These are phyloP conservation scores for Acer campestre DNA, from an alignment of 345 rosid species.

Conservation along the genomic window DNA sequence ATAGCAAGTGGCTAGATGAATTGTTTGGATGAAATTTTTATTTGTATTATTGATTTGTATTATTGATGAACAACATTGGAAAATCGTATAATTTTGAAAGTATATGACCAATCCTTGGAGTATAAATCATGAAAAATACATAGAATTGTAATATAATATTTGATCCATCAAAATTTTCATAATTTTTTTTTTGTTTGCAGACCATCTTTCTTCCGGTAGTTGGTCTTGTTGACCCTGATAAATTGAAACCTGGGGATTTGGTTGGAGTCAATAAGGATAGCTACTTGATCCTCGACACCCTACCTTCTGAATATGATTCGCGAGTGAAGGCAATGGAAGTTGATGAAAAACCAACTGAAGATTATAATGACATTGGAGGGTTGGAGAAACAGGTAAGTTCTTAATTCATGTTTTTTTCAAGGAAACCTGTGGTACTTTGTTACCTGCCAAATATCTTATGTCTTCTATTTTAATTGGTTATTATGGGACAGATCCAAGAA, in stretches of 20 bases:
- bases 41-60: too few species aligned
- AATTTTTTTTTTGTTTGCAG: constrained; percentile 41
- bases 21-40: background rate
- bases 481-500: constrained; percentile 82
- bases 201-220: constrained; percentile 97
- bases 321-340: constrained; percentile 99
- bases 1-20: background rate
- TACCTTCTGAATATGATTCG: constrained; percentile 97
- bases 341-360: constrained; percentile 98
- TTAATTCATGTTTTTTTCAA: background rate
- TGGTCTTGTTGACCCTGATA: constrained; percentile 98
- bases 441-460: background rate
- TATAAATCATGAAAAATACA: background rate
- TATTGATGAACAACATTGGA: too few species aligned
- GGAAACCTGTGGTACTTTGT: background rate
- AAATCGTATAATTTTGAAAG: background rate
- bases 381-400: constrained; percentile 87
- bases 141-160: background rate
- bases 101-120: background rate
- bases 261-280: constrained; percentile 99
- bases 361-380: constrained; percentile 98
- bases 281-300: constrained; percentile 88
- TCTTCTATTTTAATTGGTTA: background rate
- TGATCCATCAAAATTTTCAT: background rate
- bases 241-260: constrained; percentile 95